These are phyloP conservation scores for Cupressus sempervirens DNA, from an alignment of 75 land plant species.

Conservation along the genomic window DNA sequence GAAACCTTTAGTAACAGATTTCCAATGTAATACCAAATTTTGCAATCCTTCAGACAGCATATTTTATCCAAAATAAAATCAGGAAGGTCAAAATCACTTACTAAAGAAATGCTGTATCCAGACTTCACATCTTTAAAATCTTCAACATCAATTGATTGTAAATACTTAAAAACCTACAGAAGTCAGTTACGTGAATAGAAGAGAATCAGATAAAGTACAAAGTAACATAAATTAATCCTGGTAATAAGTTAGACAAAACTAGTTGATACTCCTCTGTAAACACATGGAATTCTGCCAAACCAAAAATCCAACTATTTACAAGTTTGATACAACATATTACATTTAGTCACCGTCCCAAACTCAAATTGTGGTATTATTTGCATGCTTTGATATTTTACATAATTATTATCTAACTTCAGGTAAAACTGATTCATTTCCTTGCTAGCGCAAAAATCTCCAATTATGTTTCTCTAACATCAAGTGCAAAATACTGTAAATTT, in stretches of 20 bases:
- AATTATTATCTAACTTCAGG: background rate
- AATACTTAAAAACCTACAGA: slow-evolving; percentile 80
- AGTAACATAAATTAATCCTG: background rate
- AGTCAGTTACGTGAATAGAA: background rate
- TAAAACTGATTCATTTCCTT: background rate
- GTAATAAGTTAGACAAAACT: background rate
- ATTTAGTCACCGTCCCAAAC: background rate
- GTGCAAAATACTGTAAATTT: background rate
- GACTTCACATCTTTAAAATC: slow-evolving; percentile 90
- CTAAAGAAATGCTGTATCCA: slow-evolving; percentile 86
- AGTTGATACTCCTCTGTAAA: background rate
- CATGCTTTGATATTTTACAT: background rate
- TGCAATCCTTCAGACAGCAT: background rate
- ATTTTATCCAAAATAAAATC: background rate
- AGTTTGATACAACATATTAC: background rate
- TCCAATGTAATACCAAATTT: background rate
- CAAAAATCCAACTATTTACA: background rate
- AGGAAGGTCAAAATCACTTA: slow-evolving; percentile 27
- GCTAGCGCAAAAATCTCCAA: background rate
- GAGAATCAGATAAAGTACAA: background rate
- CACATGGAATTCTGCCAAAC: background rate
- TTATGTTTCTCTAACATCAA: background rate
- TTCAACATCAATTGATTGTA: slow-evolving; percentile 81
- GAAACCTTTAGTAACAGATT: background rate
- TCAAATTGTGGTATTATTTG: background rate